Evolutionary conservation across 371 early-diverging fungal species (phyloP).

Genomic region (Mortierella sp.): DNA sequence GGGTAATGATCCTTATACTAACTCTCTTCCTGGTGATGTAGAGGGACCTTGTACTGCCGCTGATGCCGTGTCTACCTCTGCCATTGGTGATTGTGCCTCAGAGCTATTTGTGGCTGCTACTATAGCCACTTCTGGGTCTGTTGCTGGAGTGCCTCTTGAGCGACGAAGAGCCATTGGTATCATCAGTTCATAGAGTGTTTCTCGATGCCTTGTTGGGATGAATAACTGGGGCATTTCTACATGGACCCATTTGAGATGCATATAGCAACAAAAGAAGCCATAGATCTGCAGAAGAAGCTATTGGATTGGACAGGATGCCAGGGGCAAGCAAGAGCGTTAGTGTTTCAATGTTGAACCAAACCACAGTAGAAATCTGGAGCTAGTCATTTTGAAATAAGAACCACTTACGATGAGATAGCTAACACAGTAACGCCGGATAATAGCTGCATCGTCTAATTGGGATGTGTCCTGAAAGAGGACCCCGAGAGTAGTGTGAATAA

Average conservation of each 20-base stretch:
- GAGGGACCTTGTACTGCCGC: background rate
- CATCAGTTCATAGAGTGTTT: conserved; percentile 31
- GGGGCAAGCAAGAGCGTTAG: too few species aligned
- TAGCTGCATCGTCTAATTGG: conserved; percentile 14
- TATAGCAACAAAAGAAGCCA: conserved; percentile 47
- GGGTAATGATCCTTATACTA: background rate
- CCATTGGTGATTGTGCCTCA: background rate
- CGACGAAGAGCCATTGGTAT: conserved; percentile 21
- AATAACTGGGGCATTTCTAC: conserved; percentile 43
- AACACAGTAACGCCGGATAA: conserved; percentile 34
- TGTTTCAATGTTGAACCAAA: too few species aligned
- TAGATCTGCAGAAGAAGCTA: conserved; percentile 41
- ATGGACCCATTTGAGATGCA: conserved; percentile 41
- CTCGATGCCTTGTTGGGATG: background rate
- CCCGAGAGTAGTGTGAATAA: conserved; percentile 34
- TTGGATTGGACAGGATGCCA: background rate
- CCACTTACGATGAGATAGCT: conserved; percentile 36
- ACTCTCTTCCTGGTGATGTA: background rate
- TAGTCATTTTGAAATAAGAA: too few species aligned
- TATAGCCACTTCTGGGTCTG: background rate
- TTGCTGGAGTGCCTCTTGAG: background rate
- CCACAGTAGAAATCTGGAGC: too few species aligned
- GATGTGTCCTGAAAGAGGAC: conserved; percentile 39
- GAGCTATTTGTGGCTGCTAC: background rate
- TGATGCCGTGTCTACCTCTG: background rate